A percentile compares a stretch with the other conserved stretches of the same genome.
Conservation (phyloP, 163 green algal genomes). For the Prototheca wickerhamii region DNA sequence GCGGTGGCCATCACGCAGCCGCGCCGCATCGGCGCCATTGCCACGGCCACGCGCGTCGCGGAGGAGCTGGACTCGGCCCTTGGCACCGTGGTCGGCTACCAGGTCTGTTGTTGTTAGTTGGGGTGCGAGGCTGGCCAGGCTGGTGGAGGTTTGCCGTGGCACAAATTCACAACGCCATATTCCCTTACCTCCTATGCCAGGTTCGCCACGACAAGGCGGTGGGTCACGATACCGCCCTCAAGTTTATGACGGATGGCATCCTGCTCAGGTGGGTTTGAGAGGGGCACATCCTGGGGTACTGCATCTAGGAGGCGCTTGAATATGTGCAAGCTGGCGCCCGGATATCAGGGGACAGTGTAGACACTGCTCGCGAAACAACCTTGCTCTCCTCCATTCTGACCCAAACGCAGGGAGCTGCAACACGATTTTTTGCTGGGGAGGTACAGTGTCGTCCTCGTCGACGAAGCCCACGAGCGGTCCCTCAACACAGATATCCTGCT, state of each 20-base stretch:
- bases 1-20: constrained; percentile 86
- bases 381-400: background rate
- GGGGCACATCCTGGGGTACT: too few relatives aligned
- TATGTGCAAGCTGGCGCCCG: too few relatives aligned
- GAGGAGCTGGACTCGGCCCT: constrained; percentile 67
- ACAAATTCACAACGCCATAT: background rate
- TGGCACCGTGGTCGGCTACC: constrained; percentile 74
- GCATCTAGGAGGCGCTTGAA: too few relatives aligned
- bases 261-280: constrained; percentile 54
- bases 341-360: background rate
- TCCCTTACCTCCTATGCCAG: constrained; percentile 27
- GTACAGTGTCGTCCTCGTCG: constrained; percentile 58
- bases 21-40: constrained; percentile 77
- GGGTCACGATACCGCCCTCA: constrained; percentile 46
- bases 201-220: constrained; percentile 78
- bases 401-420: constrained; percentile 56
- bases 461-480: constrained; percentile 67
- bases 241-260: constrained; percentile 98
- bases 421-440: constrained; percentile 66
- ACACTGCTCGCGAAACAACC: background rate
- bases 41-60: constrained; percentile 75
- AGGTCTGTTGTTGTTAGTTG: constrained; percentile 39
- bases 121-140: background rate
- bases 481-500: constrained; percentile 74
- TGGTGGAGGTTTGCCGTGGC: background rate